Percentiles rank a stretch among this genome's conserved stretches.
phyloP scores from a whole-genome alignment of 176 grass and related monocot genomes.

The Avena atlantica region DNA sequence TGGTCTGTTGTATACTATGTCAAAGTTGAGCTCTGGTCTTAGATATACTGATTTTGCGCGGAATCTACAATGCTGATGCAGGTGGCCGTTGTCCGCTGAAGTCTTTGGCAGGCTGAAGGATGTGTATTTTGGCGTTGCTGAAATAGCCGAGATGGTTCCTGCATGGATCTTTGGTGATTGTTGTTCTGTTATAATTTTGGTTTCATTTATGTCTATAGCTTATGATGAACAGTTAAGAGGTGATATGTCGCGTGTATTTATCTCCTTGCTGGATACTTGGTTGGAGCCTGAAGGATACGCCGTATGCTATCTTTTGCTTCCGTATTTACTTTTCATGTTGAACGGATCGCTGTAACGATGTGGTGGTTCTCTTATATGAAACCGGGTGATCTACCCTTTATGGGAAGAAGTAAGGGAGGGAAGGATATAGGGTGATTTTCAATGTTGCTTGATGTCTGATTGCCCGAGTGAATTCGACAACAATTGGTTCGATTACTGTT shows the following conservation, averaged over 20 bases:
- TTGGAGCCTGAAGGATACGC: not conserved
- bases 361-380: slow-evolving; percentile 4
- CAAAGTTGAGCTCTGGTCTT: not conserved
- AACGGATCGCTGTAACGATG: not conserved
- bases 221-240: slow-evolving; percentile 15
- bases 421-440: not conserved
- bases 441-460: not conserved
- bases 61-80: slow-evolving; percentile 1
- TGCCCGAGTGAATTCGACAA: not conserved
- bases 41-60: not conserved
- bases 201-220: not conserved
- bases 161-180: not conserved
- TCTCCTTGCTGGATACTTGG: not conserved
- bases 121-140: slow-evolving; percentile 11
- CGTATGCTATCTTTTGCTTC: not conserved
- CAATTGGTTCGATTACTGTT: not conserved
- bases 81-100: not conserved
- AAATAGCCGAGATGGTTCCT: not conserved
- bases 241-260: not conserved
- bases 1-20: not conserved
- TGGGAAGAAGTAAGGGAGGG: not conserved
- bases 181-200: not conserved
- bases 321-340: not conserved
- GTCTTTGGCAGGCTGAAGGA: slow-evolving; percentile 7
- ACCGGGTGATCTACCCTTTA: not conserved